These are phyloP conservation scores for Podaxis rugospora DNA, from an alignment of 768 basidiomycete species.

Conservation along the genomic window DNA sequence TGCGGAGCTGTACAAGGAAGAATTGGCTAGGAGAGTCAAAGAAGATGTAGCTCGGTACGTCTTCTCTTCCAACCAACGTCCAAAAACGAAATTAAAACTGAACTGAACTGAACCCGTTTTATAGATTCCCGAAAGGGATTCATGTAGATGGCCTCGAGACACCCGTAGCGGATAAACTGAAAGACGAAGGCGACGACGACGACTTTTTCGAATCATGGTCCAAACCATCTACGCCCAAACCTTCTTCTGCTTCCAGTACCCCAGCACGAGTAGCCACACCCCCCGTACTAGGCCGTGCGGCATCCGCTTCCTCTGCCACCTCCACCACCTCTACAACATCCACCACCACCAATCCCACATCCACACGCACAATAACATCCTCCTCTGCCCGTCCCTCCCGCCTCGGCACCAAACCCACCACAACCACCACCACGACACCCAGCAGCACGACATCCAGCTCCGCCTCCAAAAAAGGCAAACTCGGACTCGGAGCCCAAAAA, in stretches of 20 bases:
- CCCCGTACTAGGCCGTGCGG: conserved; percentile 54
- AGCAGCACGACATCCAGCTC: conserved; percentile 13
- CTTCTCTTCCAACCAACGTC: conserved; percentile 12
- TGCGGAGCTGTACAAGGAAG: conserved; percentile 90
- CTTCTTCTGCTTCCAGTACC: conserved; percentile 44
- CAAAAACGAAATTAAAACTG: neutral
- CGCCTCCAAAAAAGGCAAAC: conserved; percentile 58
- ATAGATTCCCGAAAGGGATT: conserved; percentile 73
- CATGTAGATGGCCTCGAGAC: conserved; percentile 77
- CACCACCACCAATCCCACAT: conserved; percentile 38
- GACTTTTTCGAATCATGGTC: conserved; percentile 99
- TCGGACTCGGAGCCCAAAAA: conserved; percentile 87
- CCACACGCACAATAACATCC: conserved; percentile 58
- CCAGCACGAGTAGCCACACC: conserved; percentile 43
- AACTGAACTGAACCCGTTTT: neutral
- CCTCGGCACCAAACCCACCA: conserved; percentile 32
- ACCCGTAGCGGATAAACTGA: conserved; percentile 28
- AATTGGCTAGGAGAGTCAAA: conserved; percentile 72
- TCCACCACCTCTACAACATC: conserved; percentile 21
- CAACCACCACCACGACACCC: conserved; percentile 28
- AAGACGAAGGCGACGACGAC: conserved; percentile 64
- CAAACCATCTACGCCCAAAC: conserved; percentile 64
- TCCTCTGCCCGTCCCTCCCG: conserved; percentile 49
- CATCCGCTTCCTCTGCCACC: conserved; percentile 31
- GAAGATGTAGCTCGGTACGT: conserved; percentile 70